Percentiles rank a stretch among this genome's conserved stretches.
These are phyloP conservation scores for Canavalia gladiata DNA, from an alignment of 306 rosid species.

Conservation along the genomic window DNA sequence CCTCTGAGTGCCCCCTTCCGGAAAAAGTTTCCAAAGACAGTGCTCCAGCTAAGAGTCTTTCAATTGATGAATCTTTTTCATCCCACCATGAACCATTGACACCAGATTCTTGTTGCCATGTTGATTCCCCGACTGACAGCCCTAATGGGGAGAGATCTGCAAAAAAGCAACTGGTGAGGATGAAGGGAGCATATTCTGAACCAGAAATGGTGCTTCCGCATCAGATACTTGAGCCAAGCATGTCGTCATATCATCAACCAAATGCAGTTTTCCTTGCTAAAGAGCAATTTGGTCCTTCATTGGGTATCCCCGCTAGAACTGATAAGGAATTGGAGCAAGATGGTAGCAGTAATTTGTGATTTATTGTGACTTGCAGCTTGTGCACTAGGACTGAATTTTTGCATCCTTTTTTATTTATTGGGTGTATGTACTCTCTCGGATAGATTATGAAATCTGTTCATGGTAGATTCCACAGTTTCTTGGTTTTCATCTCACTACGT, in stretches of 20 bases:
- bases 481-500: slow-evolving; percentile 42
- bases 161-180: slow-evolving; percentile 63
- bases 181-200: slow-evolving; percentile 57
- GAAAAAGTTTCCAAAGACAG: slow-evolving; percentile 69
- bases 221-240: slow-evolving; percentile 76
- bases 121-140: slow-evolving; percentile 60
- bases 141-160: slow-evolving; percentile 54
- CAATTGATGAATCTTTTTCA: slow-evolving; percentile 73
- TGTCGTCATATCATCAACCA: slow-evolving; percentile 64
- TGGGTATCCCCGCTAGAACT: slow-evolving; percentile 50
- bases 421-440: slow-evolving; percentile 31
- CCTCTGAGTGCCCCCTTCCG: slow-evolving; percentile 67
- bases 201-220: slow-evolving; percentile 66
- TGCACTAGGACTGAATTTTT: slow-evolving; percentile 38
- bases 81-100: slow-evolving; percentile 78
- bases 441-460: slow-evolving; percentile 45
- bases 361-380: slow-evolving; percentile 36
- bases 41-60: slow-evolving; percentile 65
- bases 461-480: slow-evolving; percentile 37
- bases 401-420: slow-evolving; percentile 35
- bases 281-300: slow-evolving; percentile 63
- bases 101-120: slow-evolving; percentile 78
- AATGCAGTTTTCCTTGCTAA: slow-evolving; percentile 49
- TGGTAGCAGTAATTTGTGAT: slow-evolving; percentile 52
- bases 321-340: slow-evolving; percentile 48